A percentile compares a stretch with the other conserved stretches of the same genome.
Evolutionary conservation across 2,329 filamentous ascomycete genomes (phyloP).

Genomic region (Talaromyces sp.): DNA sequence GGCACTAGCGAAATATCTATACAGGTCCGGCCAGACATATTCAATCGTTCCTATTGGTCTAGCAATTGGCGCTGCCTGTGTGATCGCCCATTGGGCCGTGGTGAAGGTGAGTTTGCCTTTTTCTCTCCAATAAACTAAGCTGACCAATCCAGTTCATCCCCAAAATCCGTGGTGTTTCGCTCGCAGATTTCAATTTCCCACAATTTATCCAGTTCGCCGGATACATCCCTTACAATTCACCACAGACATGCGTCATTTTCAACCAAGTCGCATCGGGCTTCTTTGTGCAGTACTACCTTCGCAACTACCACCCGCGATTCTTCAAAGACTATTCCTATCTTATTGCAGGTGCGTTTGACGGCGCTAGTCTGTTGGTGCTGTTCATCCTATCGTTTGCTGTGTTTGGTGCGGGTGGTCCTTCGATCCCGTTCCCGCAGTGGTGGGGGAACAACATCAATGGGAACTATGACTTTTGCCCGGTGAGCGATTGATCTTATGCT

Average conservation of each 20-base stretch:
- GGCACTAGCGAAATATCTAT: conserved; percentile 18
- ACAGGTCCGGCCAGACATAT: conserved; percentile 14
- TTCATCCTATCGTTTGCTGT: conserved; percentile 57
- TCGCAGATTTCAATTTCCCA: conserved; percentile 50
- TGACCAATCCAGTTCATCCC: conserved; percentile 42
- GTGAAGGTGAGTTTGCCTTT: conserved; percentile 4
- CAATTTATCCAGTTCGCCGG: conserved; percentile 56
- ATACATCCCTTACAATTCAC: conserved; percentile 54
- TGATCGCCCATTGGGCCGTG: conserved; percentile 12
- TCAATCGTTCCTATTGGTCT: conserved; percentile 16
- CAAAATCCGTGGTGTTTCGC: conserved; percentile 42
- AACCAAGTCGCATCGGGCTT: conserved; percentile 46
- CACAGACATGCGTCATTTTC: conserved; percentile 55
- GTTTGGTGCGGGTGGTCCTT: conserved; percentile 49
- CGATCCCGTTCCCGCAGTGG: conserved; percentile 50
- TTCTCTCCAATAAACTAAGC: neutral
- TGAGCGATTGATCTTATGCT: conserved; percentile 20
- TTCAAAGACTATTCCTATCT: conserved; percentile 56
- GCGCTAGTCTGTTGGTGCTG: conserved; percentile 47
- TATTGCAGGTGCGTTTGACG: conserved; percentile 53
- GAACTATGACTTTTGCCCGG: conserved; percentile 48
- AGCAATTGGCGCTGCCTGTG: conserved; percentile 12
- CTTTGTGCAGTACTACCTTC: conserved; percentile 52
- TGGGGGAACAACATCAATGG: conserved; percentile 54
- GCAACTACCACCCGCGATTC: conserved; percentile 51